These are phyloP conservation scores for Calonectria pauciramosa DNA, from an alignment of 2,329 filamentous ascomycete genomes.

Conservation along the genomic window DNA sequence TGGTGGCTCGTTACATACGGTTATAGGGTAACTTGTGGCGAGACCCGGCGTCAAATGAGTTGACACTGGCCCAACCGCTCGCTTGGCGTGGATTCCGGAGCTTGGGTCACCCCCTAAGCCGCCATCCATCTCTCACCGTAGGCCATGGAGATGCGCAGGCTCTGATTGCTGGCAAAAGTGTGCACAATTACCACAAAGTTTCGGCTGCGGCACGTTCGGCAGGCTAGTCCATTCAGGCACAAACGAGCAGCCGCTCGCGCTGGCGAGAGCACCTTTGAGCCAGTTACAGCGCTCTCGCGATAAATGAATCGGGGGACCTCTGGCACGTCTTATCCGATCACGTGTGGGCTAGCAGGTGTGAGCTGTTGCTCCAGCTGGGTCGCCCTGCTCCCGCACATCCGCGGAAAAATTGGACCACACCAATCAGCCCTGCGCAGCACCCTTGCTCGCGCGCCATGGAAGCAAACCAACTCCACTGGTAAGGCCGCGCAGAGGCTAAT, in stretches of 20 bases:
- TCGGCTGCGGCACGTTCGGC: neutral
- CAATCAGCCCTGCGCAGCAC: neutral
- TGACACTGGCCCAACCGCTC: neutral
- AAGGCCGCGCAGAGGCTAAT: neutral
- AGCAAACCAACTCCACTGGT: neutral
- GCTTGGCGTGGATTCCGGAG: neutral
- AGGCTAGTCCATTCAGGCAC: neutral
- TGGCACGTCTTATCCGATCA: conserved; percentile 4
- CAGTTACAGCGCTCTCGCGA: neutral
- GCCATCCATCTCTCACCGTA: neutral
- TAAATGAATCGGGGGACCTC: conserved; percentile 1
- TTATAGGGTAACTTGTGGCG: neutral
- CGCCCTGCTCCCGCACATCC: neutral
- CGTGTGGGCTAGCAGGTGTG: neutral
- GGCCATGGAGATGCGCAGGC: neutral
- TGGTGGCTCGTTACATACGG: neutral
- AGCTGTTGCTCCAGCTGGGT: neutral
- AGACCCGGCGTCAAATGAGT: neutral
- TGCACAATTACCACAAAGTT: neutral
- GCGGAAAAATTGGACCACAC: conserved; percentile 5
- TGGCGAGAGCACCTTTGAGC: neutral
- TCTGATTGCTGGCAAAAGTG: neutral
- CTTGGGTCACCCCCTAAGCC: neutral
- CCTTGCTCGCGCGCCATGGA: neutral
- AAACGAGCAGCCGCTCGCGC: neutral